Base-by-base conservation (phyloP, 1,139 yeast genomes). In the Pichia sp. region DNA sequence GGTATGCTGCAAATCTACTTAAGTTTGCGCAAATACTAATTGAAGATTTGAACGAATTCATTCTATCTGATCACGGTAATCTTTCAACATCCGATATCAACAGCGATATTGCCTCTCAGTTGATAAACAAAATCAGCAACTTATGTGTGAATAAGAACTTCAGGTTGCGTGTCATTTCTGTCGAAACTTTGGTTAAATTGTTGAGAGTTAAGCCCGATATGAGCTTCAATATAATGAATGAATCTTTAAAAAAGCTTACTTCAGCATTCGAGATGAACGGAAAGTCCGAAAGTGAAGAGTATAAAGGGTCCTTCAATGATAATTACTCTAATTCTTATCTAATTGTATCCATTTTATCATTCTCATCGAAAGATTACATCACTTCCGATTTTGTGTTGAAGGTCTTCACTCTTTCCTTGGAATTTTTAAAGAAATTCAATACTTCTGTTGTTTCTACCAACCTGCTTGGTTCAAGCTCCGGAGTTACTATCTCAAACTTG, bases 401-500 rank as follows among this genome's bases (percentile, higher is more conserved):
- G 3, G 64, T 71, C 1, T 70, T 67, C 51, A 63, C 70, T 10
- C 54, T 59, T 61, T 70, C 59, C 53, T 69, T 52, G 59, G 74
- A 57, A 59, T 69, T 54, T 65, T 67, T 67, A 57, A 74, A 55
- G 67, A 68, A 60, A 64, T 76, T 58, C 73, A 78, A 68, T 52
- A 67, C 72, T 0, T 61, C 69, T 13, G 67, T 69, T 4, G 61
- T 69, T 26, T 62, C 68, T 16, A 64, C 61, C 30, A 68, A 68
- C 53, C 52, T 69, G 43, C 63, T 68, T 55, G 66, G 68, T 5
- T 59, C 61, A 53, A 77, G 76, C 3, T 69, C 74, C 47, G 73
- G 78, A 0, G 63, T 71, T 38, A 64, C 70, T 13, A 69, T 78
- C 34, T 72, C 80, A 0, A 75, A 72, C 56, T 53, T 65, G 4